Evolutionary conservation across 805 yeast genomes (phyloP), one percentile per base, ranked within the genome.

Genomic region (Komagataella pseudopastoris): DNA sequence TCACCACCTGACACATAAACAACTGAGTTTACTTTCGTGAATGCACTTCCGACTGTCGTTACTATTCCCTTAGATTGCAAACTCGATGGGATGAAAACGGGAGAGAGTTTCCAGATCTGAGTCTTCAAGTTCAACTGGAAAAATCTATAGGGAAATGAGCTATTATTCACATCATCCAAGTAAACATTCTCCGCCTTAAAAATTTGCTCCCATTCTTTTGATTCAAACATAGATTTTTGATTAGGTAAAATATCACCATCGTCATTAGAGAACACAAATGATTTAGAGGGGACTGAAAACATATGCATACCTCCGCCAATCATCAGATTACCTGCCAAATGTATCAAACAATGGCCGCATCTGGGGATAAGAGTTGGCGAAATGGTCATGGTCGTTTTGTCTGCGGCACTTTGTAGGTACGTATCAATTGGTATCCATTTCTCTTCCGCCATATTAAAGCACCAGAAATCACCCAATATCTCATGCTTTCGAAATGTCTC

Each of bases 391-490:
- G 39, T 12, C 8, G 44, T 20, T 23, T 18, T 17, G 48, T 56
- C 23, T 51, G 50, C 48, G 51, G 51, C 14, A 52, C 53, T 46
- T 12, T 66, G 66, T 17, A 65, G 69, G 50, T 45, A 60, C 0
- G 68, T 56, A 1, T 55, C 52, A 1, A 63, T 39, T 16, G 55
- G 49, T 14, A 49, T 45, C 82, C 82, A 77, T 1, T 59, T 58
- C 52, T 72, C 77, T 1, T 64, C 56, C 24, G 67, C 68, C 23
- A 77, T 56, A 54, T 74, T 72, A 54, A 74, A 77, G 64, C 70
- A 67, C 81, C 81, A 77, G 56, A 70, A 56, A 60, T 77, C 81
- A 23, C 77, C 76, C 23, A 64, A 58, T 8, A 76, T 68, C 16
- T 65, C 60, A 7, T 51, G 51, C 44, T 51, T 57, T 45, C 54